phyloP scores from a whole-genome alignment of 805 yeast genomes.

The Wickerhamiella dianesei region DNA sequence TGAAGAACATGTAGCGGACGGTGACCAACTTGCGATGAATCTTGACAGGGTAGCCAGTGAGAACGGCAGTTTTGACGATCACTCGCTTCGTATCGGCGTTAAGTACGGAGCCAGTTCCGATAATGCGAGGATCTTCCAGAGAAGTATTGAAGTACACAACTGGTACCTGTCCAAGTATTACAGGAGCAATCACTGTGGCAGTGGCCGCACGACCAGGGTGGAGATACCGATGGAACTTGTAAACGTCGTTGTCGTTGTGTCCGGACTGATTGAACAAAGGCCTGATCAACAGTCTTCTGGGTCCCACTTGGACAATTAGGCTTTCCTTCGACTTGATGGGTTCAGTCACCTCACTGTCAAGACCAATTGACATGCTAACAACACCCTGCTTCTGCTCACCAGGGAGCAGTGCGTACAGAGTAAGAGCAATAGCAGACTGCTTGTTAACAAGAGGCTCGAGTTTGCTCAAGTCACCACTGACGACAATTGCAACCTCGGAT shows the following conservation, averaged over 20 bases:
- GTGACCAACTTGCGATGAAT: constrained; percentile 88
- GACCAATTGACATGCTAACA: constrained; percentile 64
- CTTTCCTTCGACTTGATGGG: constrained; percentile 77
- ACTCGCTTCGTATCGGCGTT: constrained; percentile 77
- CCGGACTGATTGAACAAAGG: constrained; percentile 73
- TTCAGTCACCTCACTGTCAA: constrained; percentile 81
- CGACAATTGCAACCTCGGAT: constrained; percentile 41
- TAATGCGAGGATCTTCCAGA: constrained; percentile 31
- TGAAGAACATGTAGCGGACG: constrained; percentile 94
- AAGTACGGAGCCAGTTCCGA: constrained; percentile 84
- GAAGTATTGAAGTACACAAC: constrained; percentile 25
- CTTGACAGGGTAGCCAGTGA: constrained; percentile 92
- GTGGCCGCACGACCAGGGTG: constrained; percentile 63
- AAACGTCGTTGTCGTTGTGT: constrained; percentile 67
- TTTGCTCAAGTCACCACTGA: constrained; percentile 21
- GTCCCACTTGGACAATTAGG: constrained; percentile 82
- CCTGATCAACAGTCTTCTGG: constrained; percentile 67
- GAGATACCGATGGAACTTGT: constrained; percentile 70
- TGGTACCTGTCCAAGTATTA: constrained; percentile 52
- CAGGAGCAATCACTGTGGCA: constrained; percentile 84
- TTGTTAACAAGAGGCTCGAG: constrained; percentile 18
- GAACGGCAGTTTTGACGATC: constrained; percentile 71
- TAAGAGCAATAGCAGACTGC: constrained; percentile 34
- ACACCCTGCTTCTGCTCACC: constrained; percentile 82
- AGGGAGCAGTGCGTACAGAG: constrained; percentile 58